A percentile compares a stretch with the other conserved stretches of the same genome.
These are phyloP conservation scores for Parastagonospora avenae DNA, from an alignment of 2,329 filamentous ascomycete species.

Conservation along the genomic window DNA sequence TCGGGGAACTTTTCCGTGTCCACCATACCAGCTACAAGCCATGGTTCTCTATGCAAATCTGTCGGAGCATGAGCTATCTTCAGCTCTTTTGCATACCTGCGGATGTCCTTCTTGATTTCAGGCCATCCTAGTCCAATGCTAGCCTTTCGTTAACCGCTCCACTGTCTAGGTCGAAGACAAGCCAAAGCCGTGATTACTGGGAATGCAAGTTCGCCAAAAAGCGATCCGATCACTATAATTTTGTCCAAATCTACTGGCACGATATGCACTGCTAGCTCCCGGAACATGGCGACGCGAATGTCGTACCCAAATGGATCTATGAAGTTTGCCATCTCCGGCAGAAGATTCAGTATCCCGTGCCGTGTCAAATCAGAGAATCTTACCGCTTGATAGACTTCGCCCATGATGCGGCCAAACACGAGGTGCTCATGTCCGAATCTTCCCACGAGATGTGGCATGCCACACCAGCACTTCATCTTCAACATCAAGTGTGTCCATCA, in stretches of 20 bases:
- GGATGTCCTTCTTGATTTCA: neutral
- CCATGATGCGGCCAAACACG: no score
- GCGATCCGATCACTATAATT: no score
- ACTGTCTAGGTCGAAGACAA: neutral
- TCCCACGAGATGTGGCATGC: constrained; percentile 5
- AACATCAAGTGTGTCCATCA: constrained; percentile 5
- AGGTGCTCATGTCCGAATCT: neutral
- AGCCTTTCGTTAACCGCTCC: neutral
- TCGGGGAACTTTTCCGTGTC: neutral
- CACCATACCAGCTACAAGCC: neutral
- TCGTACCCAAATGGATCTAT: no score
- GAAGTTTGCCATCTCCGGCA: no score
- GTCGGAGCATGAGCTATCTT: neutral
- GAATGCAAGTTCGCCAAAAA: no score
- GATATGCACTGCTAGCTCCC: no score
- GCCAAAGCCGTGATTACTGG: no score
- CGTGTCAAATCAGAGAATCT: no score
- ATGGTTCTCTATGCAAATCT: neutral
- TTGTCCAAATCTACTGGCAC: no score
- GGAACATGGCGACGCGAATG: no score
- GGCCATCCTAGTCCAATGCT: neutral
- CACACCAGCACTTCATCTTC: constrained; percentile 5
- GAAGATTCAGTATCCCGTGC: no score
- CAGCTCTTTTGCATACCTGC: neutral
- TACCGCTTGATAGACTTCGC: no score